Evolutionary conservation across 495 filamentous ascomycete species (phyloP), one percentile per base, ranked within the genome.

Genomic region (Cudoniella acicularis): DNA sequence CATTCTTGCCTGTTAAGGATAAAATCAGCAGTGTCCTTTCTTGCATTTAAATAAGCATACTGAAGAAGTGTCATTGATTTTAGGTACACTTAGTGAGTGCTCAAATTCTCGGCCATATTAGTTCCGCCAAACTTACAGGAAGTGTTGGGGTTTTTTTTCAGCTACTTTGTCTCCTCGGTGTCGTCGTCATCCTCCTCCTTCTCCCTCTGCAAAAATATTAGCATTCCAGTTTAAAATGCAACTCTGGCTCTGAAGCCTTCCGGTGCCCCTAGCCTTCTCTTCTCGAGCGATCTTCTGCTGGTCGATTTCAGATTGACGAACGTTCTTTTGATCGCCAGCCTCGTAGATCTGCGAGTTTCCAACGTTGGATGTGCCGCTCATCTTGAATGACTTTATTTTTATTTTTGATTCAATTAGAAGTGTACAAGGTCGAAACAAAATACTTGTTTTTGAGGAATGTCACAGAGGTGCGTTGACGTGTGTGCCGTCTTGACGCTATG

Each of bases 311-410:
- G 81, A 77, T 60, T 78, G 59, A 58, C 84, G 83, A 25, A 66
- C 65, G 69, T 84, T 92, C 63, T 81, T 79, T 77, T 91, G 88
- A 71, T 93, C 90, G 1, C 63, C 63, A 24, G 56, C 70, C 59
- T 77, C 70, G 55, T 80, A 77, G n/a, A 76, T 65, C 21, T 64
- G 64, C 46, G 64, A 57, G 50, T 73, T 71, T 52, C 75, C 75
- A 43, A 77, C 74, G 23, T 71, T 75, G 10, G 77, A 77, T 52
- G 73, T 47, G 21, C 22, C 42, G 2, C 23, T 48, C 45, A 49
- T 57, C 13, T 49, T 49, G 54, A 17, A 57, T 36, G 6, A 11
- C 22, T 40, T 49, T 18, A 10, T 18, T 23, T 46, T 20, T 46
- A 17, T 0, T 50, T 49, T 50, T 36, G n/a, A n/a, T n/a, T n/a